Evolutionary conservation across 2,329 filamentous ascomycete genomes (phyloP).

Genomic region (Colletotrichum noveboracense): DNA sequence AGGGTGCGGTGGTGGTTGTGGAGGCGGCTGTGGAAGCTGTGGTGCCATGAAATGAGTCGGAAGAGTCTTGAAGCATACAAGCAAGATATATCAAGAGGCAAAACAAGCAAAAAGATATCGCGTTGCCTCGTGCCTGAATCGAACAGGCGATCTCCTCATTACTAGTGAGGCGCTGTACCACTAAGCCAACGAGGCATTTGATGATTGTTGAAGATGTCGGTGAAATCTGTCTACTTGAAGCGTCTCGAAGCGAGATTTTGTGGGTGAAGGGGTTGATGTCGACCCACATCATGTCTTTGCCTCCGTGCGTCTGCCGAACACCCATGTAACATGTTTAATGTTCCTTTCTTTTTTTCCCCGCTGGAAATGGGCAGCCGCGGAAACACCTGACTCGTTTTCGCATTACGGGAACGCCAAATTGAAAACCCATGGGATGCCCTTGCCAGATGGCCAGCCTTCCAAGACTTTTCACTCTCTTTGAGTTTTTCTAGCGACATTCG

Average conservation of each 20-base stretch:
- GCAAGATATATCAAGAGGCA: not conserved
- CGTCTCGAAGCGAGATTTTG: not conserved
- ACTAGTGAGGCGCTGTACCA: conserved; percentile 22
- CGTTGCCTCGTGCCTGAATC: conserved; percentile 15
- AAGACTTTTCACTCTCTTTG: not conserved
- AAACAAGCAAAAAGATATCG: not conserved
- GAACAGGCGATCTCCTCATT: conserved; percentile 22
- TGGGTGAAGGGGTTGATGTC: not conserved
- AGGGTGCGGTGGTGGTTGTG: conserved; percentile 13
- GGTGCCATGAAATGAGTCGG: conserved; percentile 8
- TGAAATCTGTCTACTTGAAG: not conserved
- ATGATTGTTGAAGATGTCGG: rapidly evolving
- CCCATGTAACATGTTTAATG: not conserved
- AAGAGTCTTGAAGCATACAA: not conserved
- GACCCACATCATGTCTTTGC: not conserved
- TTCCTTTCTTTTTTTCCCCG: not conserved
- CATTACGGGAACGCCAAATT: not conserved
- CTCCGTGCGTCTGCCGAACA: not conserved
- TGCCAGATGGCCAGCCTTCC: not conserved
- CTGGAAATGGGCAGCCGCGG: not conserved
- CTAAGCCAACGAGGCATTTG: conserved; percentile 15
- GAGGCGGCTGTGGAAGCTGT: conserved; percentile 2
- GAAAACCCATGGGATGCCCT: not conserved
- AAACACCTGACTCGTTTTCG: not conserved
- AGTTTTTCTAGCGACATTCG: not conserved